Percentiles rank a stretch among this genome's conserved stretches.
These are phyloP conservation scores for Dipodascus albidus DNA, from an alignment of 805 yeast genomes.

Conservation along the genomic window DNA sequence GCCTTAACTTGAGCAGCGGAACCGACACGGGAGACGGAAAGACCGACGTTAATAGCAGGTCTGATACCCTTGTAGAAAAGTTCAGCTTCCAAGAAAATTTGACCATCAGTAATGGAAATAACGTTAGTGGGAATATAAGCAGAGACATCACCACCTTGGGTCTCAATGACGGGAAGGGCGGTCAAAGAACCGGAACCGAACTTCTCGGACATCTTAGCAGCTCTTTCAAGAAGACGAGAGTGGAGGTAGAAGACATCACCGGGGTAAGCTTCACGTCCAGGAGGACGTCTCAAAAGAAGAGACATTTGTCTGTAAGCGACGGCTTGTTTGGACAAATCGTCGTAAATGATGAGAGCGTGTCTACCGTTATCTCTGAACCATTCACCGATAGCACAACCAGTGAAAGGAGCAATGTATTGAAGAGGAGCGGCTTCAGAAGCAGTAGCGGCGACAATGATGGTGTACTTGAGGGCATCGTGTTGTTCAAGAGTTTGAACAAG, in stretches of 20 bases:
- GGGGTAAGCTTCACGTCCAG: slow-evolving; percentile 95
- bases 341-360: slow-evolving; percentile 94
- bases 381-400: slow-evolving; percentile 99
- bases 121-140: slow-evolving; percentile 97
- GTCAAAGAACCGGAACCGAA: slow-evolving; percentile 91
- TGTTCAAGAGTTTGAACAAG: slow-evolving; percentile 98
- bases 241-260: slow-evolving; percentile 95
- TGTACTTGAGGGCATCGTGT: slow-evolving; percentile 94
- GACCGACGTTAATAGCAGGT: slow-evolving; percentile 99
- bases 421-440: slow-evolving; percentile 99
- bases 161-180: slow-evolving; percentile 92
- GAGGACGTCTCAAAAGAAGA: slow-evolving; percentile 92
- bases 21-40: slow-evolving; percentile 99
- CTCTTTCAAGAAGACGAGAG: slow-evolving; percentile 92
- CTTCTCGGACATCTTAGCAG: slow-evolving; percentile 89
- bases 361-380: slow-evolving; percentile 99
- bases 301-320: slow-evolving; percentile 99
- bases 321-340: slow-evolving; percentile 98
- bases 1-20: slow-evolving; percentile 99
- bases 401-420: slow-evolving; percentile 99
- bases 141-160: slow-evolving; percentile 99
- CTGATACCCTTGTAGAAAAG: slow-evolving; percentile 99
- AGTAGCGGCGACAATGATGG: slow-evolving; percentile 98
- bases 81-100: slow-evolving; percentile 98
- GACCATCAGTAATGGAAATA: slow-evolving; percentile 95